Base-by-base conservation (phyloP, 805 yeast genomes). In the Metschnikowia noctiluminum region DNA sequence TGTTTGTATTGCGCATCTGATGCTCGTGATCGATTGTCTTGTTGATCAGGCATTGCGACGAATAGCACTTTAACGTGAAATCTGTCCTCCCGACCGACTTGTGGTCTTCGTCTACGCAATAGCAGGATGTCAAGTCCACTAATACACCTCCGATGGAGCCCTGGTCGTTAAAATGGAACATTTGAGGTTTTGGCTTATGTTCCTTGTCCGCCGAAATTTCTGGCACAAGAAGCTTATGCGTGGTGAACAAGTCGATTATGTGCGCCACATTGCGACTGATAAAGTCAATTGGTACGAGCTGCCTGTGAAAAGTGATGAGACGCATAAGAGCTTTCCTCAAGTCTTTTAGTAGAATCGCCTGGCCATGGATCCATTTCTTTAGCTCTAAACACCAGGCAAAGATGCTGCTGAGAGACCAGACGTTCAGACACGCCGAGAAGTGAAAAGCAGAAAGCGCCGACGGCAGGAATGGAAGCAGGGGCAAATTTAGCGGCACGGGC, bases 381-480 rank as follows among this genome's bases (percentile, higher is more conserved):
- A 80, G 67, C 30, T 76, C 67, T 45, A 74, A 68, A 34, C 83
- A 76, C 88, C 88, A 83, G 30, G 63, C 59, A 56, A 78, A 82
- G 4, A 83, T 65, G 15, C 70, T 71, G 0, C 77, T 73, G 12
- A 84, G 53, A 0, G 77, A 68, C 66, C 77, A 74, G 3, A 81
- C 74, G 34, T 65, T 64, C 2, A 60, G 59, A 54, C 86, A 81
- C 26, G 66, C 70, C 10, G 75, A 60, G 45, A 80, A 71, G 52
- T 82, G 84, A n/a, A 68, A 64, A 16, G 73, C 72, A 13, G 70
- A 71, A 35, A 83, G 61, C 0, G 75, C 64, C 11, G 77, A 71
- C 0, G 85, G 74, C 3, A 79, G 64, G 52, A 82, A 83, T 2
- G 86, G 86, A 8, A 82, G 68, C 40, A 76, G 71, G 0, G 88